Percentiles rank a stretch among this genome's conserved stretches.
Conservation (phyloP, 805 yeast genomes). For the Candida sakaeoensis region DNA sequence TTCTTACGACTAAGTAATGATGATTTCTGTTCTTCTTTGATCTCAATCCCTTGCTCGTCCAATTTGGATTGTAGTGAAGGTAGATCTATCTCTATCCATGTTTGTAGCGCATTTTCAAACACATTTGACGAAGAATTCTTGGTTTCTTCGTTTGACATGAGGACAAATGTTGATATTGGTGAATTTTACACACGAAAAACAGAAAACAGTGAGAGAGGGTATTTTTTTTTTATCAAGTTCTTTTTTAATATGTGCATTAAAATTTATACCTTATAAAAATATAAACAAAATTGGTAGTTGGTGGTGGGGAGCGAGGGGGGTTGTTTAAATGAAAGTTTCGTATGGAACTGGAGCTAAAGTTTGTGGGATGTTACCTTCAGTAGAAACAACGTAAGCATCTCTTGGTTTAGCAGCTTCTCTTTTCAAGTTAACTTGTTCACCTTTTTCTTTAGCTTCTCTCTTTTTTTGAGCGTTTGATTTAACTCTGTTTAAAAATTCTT, state of each 20-base stretch:
- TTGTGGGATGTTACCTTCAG: constrained; percentile 84
- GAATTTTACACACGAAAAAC: not conserved
- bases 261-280: constrained; percentile 4
- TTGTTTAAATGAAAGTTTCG: constrained; percentile 93
- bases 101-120: constrained; percentile 58
- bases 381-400: constrained; percentile 79
- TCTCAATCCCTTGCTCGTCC: constrained; percentile 70
- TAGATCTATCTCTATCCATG: constrained; percentile 75
- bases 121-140: constrained; percentile 14
- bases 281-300: no score
- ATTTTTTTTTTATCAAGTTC: no score
- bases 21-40: constrained; percentile 64
- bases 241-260: constrained; percentile 5
- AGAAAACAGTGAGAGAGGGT: no score
- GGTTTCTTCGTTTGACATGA: constrained; percentile 2
- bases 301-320: no score
- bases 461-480: constrained; percentile 92
- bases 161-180: not conserved
- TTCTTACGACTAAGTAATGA: constrained; percentile 71
- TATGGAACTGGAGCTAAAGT: constrained; percentile 98
- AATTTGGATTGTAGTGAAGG: constrained; percentile 66
- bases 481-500: constrained; percentile 98
- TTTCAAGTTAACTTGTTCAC: constrained; percentile 88
- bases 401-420: constrained; percentile 99
- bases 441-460: constrained; percentile 92